Conservation (phyloP, 148 eudicot species). For the Mesembryanthemum crystallinum region DNA sequence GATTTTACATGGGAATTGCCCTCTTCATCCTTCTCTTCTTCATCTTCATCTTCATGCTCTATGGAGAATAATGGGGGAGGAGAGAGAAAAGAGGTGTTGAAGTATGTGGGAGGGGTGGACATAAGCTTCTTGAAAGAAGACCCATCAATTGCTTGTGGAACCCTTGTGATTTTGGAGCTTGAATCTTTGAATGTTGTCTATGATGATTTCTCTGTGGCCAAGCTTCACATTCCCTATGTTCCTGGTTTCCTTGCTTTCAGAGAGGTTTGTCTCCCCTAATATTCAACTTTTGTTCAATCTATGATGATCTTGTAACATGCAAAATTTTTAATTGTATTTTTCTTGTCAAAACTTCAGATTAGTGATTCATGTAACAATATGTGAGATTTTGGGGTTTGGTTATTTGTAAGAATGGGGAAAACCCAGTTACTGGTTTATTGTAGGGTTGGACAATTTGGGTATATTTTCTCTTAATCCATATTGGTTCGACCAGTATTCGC, state of each 20-base stretch:
- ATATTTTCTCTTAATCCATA: neutral
- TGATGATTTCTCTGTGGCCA: slow-evolving; percentile 54
- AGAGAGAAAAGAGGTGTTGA: slow-evolving; percentile 42
- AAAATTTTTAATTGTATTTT: neutral
- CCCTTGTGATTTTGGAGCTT: slow-evolving; percentile 70
- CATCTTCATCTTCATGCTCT: slow-evolving; percentile 18
- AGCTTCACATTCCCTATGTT: slow-evolving; percentile 62
- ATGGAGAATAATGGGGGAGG: slow-evolving; percentile 3
- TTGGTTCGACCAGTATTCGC: neutral
- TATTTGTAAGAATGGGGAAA: neutral
- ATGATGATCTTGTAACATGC: neutral
- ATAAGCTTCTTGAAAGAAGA: slow-evolving; percentile 79
- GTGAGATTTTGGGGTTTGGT: neutral
- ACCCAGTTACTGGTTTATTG: neutral
- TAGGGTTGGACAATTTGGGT: neutral
- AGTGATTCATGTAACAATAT: neutral
- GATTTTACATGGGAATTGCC: slow-evolving; percentile 36
- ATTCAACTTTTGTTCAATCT: neutral
- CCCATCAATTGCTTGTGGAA: slow-evolving; percentile 74
- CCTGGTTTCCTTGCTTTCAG: slow-evolving; percentile 94
- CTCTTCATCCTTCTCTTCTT: slow-evolving; percentile 16
- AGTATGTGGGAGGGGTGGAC: slow-evolving; percentile 90
- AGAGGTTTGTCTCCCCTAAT: slow-evolving; percentile 48
- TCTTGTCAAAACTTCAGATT: neutral
- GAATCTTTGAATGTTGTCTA: slow-evolving; percentile 52